Conservation (phyloP, 116 monocot genomes). For the Iris pallida region DNA sequence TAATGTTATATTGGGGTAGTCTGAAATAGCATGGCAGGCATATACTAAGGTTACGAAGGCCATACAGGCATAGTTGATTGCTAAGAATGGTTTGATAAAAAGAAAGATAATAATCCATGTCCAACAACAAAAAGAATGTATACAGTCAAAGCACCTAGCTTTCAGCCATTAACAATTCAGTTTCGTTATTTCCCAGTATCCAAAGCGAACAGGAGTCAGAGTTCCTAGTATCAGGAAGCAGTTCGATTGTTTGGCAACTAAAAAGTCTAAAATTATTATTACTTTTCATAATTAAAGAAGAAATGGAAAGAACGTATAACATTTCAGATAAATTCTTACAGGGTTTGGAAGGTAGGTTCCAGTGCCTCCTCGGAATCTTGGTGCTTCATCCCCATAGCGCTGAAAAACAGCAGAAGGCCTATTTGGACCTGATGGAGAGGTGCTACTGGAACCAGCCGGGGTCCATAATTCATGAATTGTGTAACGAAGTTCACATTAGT, state of each 20-base stretch:
- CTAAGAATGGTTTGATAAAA: no score
- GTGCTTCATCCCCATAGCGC: constrained; percentile 36
- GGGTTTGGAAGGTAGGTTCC: constrained; percentile 66
- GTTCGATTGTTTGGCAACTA: constrained; percentile 12
- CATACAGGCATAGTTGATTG: no score
- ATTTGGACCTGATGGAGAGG: constrained; percentile 43
- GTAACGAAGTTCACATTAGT: constrained; percentile 35
- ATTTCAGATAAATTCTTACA: constrained; percentile 53
- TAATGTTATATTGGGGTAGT: no score
- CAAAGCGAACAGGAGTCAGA: background rate
- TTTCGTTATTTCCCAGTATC: no score
- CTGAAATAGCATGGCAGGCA: no score
- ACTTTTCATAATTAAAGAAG: constrained; percentile 30
- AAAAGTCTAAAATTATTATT: constrained; percentile 35
- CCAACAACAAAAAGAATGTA: no score
- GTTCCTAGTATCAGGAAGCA: no score
- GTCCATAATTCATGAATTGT: constrained; percentile 41
- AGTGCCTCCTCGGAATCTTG: constrained; percentile 56
- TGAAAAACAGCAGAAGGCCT: constrained; percentile 26
- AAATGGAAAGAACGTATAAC: constrained; percentile 17
- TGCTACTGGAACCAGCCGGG: constrained; percentile 40
- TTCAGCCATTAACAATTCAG: no score
- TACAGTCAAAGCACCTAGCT: no score
- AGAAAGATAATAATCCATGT: no score
- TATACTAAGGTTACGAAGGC: no score